Conservation (phyloP, 2,329 filamentous ascomycete genomes). For the Aspergillus sp. region DNA sequence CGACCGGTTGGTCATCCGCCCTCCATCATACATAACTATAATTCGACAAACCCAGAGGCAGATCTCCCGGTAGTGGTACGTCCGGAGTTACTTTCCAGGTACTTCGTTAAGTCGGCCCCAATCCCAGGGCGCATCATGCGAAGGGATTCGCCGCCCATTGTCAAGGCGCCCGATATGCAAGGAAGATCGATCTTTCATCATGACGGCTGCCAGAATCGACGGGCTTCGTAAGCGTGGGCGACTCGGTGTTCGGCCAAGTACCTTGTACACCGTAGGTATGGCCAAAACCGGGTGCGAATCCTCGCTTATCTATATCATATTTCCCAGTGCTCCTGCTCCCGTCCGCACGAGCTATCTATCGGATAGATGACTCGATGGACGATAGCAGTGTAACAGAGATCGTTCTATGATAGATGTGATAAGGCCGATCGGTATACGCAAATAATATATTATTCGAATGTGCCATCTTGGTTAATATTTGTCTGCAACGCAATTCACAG, state of each 20-base stretch:
- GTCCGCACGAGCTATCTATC: neutral
- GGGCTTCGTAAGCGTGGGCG: neutral
- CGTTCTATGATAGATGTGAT: neutral
- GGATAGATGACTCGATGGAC: neutral
- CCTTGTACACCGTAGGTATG: neutral
- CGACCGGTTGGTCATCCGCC: neutral
- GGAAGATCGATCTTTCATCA: neutral
- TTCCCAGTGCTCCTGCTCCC: neutral
- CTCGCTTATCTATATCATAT: neutral
- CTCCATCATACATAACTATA: neutral
- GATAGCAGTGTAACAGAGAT: neutral
- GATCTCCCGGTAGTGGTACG: neutral
- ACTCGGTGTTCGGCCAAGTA: neutral
- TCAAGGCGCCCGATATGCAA: neutral
- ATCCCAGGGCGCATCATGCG: neutral
- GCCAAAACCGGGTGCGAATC: neutral
- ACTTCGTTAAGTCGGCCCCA: neutral
- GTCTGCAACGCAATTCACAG: neutral
- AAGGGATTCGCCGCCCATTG: neutral
- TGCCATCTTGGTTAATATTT: neutral
- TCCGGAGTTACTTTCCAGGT: neutral
- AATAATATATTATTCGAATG: neutral
- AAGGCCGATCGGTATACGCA: neutral
- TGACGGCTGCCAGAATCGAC: neutral
- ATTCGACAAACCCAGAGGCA: conserved; percentile 1